A percentile compares a stretch with the other conserved stretches of the same genome.
Evolutionary conservation across 306 rosid species (phyloP).

Genomic region (Lathyrus aphaca): DNA sequence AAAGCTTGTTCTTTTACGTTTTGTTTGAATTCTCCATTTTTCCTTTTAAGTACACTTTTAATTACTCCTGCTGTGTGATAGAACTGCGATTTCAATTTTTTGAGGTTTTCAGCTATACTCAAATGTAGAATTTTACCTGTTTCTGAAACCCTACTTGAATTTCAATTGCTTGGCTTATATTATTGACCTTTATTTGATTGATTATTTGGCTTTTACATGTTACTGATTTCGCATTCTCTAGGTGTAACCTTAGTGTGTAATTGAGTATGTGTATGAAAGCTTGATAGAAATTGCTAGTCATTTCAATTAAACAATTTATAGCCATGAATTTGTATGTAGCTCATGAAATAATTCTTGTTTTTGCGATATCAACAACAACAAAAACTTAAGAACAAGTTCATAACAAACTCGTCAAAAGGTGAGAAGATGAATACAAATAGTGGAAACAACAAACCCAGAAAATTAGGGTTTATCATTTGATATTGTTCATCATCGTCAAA

Average conservation of each 20-base stretch:
- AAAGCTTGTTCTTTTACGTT: background rate
- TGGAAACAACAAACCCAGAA: no score
- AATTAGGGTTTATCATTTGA: no score
- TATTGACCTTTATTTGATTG: slow-evolving; percentile 2
- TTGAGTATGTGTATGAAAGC: background rate
- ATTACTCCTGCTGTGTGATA: background rate
- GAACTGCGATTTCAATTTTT: background rate
- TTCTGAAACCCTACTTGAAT: slow-evolving; percentile 16
- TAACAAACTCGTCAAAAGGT: no score
- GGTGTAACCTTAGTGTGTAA: background rate
- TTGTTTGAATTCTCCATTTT: slow-evolving; percentile 3
- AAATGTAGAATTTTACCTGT: slow-evolving; percentile 6
- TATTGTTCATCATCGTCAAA: no score
- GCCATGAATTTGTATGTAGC: slow-evolving; percentile 9
- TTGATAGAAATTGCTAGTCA: slow-evolving; percentile 17
- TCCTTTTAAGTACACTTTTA: slow-evolving; percentile 10
- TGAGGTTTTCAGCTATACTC: background rate
- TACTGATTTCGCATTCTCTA: background rate
- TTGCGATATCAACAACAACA: no score
- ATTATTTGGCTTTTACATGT: background rate
- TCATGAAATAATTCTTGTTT: no score
- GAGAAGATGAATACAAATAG: no score
- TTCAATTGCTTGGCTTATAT: background rate
- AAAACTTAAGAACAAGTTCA: no score
- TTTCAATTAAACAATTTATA: background rate